A percentile compares a stretch with the other conserved stretches of the same genome.
These are phyloP conservation scores for Ulota crispa DNA, from an alignment of 225 moss, liverwort and hornwort genomes.

Conservation along the genomic window DNA sequence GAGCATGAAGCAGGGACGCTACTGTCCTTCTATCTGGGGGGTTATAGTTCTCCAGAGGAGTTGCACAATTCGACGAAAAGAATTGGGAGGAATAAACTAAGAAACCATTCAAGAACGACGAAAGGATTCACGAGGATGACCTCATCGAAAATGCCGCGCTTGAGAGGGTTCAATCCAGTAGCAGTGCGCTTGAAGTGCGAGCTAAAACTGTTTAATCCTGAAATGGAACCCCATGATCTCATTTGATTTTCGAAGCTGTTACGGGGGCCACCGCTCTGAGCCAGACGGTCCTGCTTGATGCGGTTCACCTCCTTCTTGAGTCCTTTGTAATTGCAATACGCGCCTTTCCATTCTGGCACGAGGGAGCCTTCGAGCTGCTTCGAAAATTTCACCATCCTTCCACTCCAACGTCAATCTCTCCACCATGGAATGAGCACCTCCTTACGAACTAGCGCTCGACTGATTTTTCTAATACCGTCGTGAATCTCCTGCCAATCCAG, in stretches of 20 bases:
- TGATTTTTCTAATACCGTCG: neutral
- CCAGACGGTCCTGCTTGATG: slow-evolving; percentile 48
- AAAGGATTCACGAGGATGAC: slow-evolving; percentile 17
- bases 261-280: slow-evolving; percentile 30
- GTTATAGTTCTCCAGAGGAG: neutral
- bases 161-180: slow-evolving; percentile 25
- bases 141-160: slow-evolving; percentile 18
- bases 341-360: slow-evolving; percentile 62
- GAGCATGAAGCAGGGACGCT: neutral
- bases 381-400: slow-evolving; percentile 63
- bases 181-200: slow-evolving; percentile 39
- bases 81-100: neutral
- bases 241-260: slow-evolving; percentile 32
- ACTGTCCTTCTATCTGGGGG: neutral
- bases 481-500: neutral
- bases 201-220: slow-evolving; percentile 30
- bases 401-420: slow-evolving; percentile 20
- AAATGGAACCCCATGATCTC: slow-evolving; percentile 34
- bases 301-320: slow-evolving; percentile 51
- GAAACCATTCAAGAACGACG: neutral
- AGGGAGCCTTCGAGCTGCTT: slow-evolving; percentile 59
- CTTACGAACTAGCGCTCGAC: neutral
- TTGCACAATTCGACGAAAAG: neutral
- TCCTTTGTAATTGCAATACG: slow-evolving; percentile 60
- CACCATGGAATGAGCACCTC: slow-evolving; percentile 32